A percentile compares a stretch with the other conserved stretches of the same genome.
Evolutionary conservation across 768 basidiomycete genomes (phyloP).

Genomic region (Lactarius vividus): DNA sequence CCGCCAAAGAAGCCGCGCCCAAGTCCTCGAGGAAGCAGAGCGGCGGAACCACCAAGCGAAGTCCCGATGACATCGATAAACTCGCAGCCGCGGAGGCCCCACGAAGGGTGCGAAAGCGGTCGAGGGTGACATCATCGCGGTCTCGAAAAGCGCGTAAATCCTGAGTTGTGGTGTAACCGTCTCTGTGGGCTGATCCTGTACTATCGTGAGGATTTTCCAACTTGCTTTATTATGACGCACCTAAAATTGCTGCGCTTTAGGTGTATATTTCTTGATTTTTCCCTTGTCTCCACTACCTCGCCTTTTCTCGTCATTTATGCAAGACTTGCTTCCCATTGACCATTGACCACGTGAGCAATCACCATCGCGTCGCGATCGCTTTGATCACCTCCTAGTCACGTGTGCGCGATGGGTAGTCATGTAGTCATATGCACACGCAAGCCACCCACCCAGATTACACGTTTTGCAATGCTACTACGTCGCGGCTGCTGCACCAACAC

Average conservation of each 20-base stretch:
- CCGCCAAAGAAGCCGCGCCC: background rate
- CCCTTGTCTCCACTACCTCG: background rate
- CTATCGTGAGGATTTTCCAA: slow-evolving; percentile 5
- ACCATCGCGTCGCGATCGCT: slow-evolving; percentile 18
- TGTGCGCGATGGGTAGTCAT: slow-evolving; percentile 12
- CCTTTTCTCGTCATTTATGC: background rate
- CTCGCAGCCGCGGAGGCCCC: slow-evolving; percentile 5
- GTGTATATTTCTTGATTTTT: slow-evolving; percentile 11
- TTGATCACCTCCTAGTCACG: slow-evolving; percentile 18
- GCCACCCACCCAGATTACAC: background rate
- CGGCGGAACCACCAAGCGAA: background rate
- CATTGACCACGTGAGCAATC: slow-evolving; percentile 8
- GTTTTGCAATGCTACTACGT: background rate
- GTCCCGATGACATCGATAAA: slow-evolving; percentile 14
- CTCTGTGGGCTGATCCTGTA: slow-evolving; percentile 9
- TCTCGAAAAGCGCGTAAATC: slow-evolving; percentile 23
- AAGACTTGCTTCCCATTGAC: slow-evolving; percentile 2
- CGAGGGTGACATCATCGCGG: slow-evolving; percentile 22
- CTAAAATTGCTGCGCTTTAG: background rate
- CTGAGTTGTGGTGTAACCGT: slow-evolving; percentile 10
- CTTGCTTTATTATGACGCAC: background rate
- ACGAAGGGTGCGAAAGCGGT: slow-evolving; percentile 20
- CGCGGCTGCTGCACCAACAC: background rate
- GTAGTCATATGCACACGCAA: background rate
- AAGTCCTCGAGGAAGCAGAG: slow-evolving; percentile 16